Evolutionary conservation across 73 alveolate species (phyloP).

Genomic region (Uronychia setigera): DNA sequence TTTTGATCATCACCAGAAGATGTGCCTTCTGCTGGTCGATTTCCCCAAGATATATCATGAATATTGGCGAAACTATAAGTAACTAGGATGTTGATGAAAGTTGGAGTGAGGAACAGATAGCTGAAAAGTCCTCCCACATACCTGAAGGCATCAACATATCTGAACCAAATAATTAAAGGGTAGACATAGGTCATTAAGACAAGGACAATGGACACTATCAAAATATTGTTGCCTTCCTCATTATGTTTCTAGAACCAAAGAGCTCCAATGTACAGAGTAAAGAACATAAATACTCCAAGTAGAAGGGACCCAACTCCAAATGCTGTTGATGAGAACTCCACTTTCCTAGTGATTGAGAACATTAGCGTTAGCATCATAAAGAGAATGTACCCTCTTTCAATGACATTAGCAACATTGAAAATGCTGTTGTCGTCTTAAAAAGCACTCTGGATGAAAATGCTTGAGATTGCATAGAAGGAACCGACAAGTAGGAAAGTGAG

Average conservation of each 20-base stretch:
- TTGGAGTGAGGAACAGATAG: slow-evolving; percentile 57
- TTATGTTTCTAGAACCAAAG: background rate
- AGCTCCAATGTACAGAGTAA: background rate
- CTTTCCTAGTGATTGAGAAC: background rate
- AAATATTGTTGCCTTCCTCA: background rate
- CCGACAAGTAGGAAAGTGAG: slow-evolving; percentile 43
- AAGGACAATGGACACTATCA: background rate
- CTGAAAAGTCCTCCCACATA: slow-evolving; percentile 41
- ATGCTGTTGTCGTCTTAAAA: background rate
- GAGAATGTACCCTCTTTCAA: slow-evolving; percentile 3
- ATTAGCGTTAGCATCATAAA: slow-evolving; percentile 4
- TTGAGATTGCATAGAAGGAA: slow-evolving; percentile 28
- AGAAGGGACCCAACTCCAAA: background rate
- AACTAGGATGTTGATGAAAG: slow-evolving; percentile 55
- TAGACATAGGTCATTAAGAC: background rate
- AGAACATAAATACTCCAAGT: slow-evolving; percentile 9
- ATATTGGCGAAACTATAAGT: slow-evolving; percentile 66
- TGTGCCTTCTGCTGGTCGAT: slow-evolving; percentile 49
- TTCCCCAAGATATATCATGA: slow-evolving; percentile 81
- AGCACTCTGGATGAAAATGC: slow-evolving; percentile 19
- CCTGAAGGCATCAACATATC: background rate
- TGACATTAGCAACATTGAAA: background rate
- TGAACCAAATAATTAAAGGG: background rate
- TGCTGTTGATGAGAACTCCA: background rate
- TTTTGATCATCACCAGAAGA: background rate